Percentiles rank a stretch among this genome's conserved stretches.
Evolutionary conservation across 1,284 basidiomycete genomes (phyloP).

Genomic region (Pseudozyma thailandica): DNA sequence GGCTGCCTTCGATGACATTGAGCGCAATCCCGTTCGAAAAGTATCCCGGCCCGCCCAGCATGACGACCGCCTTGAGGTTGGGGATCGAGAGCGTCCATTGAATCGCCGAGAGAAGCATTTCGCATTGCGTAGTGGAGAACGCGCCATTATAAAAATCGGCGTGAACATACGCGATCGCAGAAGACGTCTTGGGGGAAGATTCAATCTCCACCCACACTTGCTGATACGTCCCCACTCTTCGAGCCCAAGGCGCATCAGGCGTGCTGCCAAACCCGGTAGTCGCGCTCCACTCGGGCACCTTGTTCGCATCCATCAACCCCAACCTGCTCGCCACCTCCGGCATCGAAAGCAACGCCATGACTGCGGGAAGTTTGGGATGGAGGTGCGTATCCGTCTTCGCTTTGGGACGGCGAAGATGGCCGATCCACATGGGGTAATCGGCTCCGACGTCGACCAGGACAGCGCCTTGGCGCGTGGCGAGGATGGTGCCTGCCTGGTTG

Average conservation of each 20-base stretch:
- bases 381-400: slow-evolving; percentile 66
- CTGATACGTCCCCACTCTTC: slow-evolving; percentile 68
- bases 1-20: slow-evolving; percentile 70
- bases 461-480: slow-evolving; percentile 70
- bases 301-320: slow-evolving; percentile 47
- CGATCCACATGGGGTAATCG: slow-evolving; percentile 70
- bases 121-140: slow-evolving; percentile 69
- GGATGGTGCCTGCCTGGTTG: slow-evolving; percentile 62
- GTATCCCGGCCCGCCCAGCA: slow-evolving; percentile 69
- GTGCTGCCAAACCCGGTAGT: slow-evolving; percentile 30
- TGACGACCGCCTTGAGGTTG: slow-evolving; percentile 67
- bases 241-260: slow-evolving; percentile 23
- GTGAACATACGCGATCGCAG: slow-evolving; percentile 68
- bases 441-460: slow-evolving; percentile 69
- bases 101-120: slow-evolving; percentile 68
- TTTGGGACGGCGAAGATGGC: slow-evolving; percentile 70
- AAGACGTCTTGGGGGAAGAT: slow-evolving; percentile 15
- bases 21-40: slow-evolving; percentile 71
- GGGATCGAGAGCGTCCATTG: slow-evolving; percentile 68
- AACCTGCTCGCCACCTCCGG: slow-evolving; percentile 61
- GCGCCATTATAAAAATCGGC: slow-evolving; percentile 72
- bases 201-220: slow-evolving; percentile 69
- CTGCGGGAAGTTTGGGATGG: slow-evolving; percentile 70
- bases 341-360: slow-evolving; percentile 64
- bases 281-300: slow-evolving; percentile 68